Conservation (phyloP, 306 rosid species). For the Citrullus amarus region DNA sequence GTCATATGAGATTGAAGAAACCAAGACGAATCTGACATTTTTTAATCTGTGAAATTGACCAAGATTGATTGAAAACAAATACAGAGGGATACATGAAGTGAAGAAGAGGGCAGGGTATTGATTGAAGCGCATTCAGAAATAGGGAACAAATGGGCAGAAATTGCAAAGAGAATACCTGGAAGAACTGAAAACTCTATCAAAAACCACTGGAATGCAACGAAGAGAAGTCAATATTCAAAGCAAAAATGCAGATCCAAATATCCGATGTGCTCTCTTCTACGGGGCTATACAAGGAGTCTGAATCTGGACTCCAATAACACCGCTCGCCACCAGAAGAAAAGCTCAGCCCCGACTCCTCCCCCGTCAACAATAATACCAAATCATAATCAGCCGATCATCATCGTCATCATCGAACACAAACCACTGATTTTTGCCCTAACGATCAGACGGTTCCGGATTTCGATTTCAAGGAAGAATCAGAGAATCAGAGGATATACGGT, state of each 20-base stretch:
- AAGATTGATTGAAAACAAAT: neutral
- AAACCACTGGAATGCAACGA: slow-evolving; percentile 96
- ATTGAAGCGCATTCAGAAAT: slow-evolving; percentile 63
- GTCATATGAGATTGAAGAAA: too few species aligned
- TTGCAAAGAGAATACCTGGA: slow-evolving; percentile 76
- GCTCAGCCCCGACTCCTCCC: slow-evolving; percentile 3
- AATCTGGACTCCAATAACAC: slow-evolving; percentile 35
- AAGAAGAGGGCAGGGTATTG: slow-evolving; percentile 68
- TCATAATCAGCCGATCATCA: neutral
- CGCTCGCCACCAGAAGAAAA: slow-evolving; percentile 26
- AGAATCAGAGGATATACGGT: neutral
- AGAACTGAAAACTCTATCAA: slow-evolving; percentile 94
- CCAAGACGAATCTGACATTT: too few species aligned
- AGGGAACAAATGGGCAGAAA: slow-evolving; percentile 97
- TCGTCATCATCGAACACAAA: neutral
- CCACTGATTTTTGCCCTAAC: slow-evolving; percentile 11
- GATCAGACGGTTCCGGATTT: slow-evolving; percentile 28
- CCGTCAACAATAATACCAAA: slow-evolving; percentile 1
- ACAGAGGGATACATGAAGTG: slow-evolving; percentile 88
- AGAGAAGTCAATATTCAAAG: slow-evolving; percentile 77
- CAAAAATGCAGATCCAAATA: slow-evolving; percentile 71
- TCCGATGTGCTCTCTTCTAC: slow-evolving; percentile 58
- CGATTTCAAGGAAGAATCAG: slow-evolving; percentile 36
- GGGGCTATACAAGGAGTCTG: slow-evolving; percentile 71
- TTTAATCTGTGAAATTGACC: neutral